Conservation (phyloP, 805 yeast species). For the Metschnikowia chrysomelidarum region DNA sequence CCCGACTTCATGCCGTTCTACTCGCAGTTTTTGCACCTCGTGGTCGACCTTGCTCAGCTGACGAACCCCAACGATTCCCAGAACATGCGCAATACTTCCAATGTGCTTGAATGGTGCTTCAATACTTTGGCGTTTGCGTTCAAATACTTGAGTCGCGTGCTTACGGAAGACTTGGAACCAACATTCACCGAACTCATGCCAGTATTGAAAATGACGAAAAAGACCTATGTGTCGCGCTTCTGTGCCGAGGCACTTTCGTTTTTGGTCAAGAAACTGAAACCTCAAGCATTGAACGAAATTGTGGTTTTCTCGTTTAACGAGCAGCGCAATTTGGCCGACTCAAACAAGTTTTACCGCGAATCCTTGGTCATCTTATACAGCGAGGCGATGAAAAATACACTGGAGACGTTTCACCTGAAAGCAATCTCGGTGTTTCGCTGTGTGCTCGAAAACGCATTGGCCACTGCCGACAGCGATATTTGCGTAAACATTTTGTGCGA, state of each 20-base stretch:
- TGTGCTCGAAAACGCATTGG: constrained; percentile 36
- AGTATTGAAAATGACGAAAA: constrained; percentile 53
- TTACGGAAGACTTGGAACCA: constrained; percentile 62
- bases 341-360: constrained; percentile 49
- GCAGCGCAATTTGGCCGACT: constrained; percentile 28
- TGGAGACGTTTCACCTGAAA: constrained; percentile 73
- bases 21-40: constrained; percentile 45
- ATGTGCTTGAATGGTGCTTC: constrained; percentile 78
- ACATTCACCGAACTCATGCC: constrained; percentile 69
- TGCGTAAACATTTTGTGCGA: constrained; percentile 48
- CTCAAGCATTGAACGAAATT: constrained; percentile 45
- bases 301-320: constrained; percentile 43
- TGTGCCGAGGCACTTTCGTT: constrained; percentile 91
- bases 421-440: constrained; percentile 49
- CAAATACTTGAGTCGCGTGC: constrained; percentile 72
- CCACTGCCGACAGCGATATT: constrained; percentile 5
- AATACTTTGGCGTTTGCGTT: constrained; percentile 83
- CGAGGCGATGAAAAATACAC: constrained; percentile 73
- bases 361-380: constrained; percentile 62
- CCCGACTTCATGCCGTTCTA: constrained; percentile 82
- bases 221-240: constrained; percentile 70
- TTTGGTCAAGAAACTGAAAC: constrained; percentile 64
- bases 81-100: constrained; percentile 53
- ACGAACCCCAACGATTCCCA: constrained; percentile 47
- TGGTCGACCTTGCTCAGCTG: constrained; percentile 46